phyloP scores from a whole-genome alignment of 2,329 filamentous ascomycete genomes.

The Ophiostoma fasciatum region DNA sequence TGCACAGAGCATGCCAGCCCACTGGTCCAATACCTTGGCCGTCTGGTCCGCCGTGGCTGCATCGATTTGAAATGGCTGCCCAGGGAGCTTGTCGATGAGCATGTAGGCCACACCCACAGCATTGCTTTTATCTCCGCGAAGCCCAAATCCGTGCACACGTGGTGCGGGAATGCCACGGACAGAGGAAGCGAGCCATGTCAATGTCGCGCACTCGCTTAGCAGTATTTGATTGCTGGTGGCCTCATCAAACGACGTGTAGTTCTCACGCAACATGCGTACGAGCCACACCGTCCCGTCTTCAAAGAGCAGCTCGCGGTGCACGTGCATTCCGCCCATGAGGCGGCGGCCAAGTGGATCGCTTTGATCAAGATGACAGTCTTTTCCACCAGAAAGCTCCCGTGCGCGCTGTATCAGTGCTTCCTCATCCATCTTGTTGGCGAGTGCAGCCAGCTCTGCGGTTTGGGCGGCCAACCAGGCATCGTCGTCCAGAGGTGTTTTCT shows the following conservation, averaged over 20 bases:
- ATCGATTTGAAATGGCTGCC: conserved; percentile 10
- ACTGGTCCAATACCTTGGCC: conserved; percentile 2
- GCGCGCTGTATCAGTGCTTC: not conserved
- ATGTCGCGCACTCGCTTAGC: conserved; percentile 3
- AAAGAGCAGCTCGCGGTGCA: conserved; percentile 3
- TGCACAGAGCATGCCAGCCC: conserved; percentile 1
- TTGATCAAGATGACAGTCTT: not conserved
- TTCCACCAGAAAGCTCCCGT: not conserved
- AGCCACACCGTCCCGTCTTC: conserved; percentile 6
- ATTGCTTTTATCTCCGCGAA: conserved; percentile 1
- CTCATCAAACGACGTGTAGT: conserved; percentile 5
- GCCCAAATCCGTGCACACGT: conserved; percentile 7
- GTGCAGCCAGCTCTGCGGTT: conserved; percentile 1
- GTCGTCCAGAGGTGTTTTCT: conserved; percentile 1
- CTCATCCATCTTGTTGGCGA: not conserved
- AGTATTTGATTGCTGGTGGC: conserved; percentile 4
- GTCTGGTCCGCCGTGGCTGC: not conserved
- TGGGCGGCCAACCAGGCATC: conserved; percentile 3
- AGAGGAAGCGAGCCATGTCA: not conserved
- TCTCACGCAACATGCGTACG: conserved; percentile 3
- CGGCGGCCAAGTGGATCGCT: conserved; percentile 1
- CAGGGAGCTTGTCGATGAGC: conserved; percentile 4
- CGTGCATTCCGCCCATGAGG: conserved; percentile 5
- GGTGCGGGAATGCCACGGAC: not conserved
- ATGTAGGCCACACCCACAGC: conserved; percentile 3